Base-by-base conservation (phyloP, 2,329 filamentous ascomycete species). In the Sclerotinia trifoliorum region DNA sequence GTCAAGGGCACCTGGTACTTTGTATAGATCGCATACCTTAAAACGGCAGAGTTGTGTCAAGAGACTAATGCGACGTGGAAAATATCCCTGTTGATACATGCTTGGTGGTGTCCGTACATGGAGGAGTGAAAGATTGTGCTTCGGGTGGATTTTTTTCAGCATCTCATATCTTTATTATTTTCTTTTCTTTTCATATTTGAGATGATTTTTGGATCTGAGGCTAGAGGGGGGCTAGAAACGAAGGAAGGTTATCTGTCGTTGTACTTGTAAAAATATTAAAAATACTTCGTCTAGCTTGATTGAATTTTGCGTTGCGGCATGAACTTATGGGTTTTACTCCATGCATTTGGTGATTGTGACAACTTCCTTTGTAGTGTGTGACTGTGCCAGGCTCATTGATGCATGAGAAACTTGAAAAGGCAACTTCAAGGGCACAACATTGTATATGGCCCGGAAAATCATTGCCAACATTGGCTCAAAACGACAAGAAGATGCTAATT, bases 1-100 rank as follows among this genome's bases (percentile, higher is more conserved):
- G 73, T 73, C 48, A 66, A 73, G 5, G 78, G 81, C 63, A 73
- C 75, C 49, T 87, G 85, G 84, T 82, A 74, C 66, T 84, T 85
- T 10, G 56, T 44, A 17, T 67, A 67, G 35, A 54, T 52, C 5
- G 3, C 24, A 44, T 2, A 29, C 24, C 24, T 64, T 21, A 8
- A 29, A n/a, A 26, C 15, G 21, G 21, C 29, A 51, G 60, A n/a
- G 29, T 15, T 19, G 29, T 32, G n/a, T 24, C 46, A 51, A 51
- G 7, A 21, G 29, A 26, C 5, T 13, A 15, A 51, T 51, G 17
- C 15, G 3, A n/a, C 29, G 2, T 29, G 11, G 13, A 10, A 17
- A 29, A n/a, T 17, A 55, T 55, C 61, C 19, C 35, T 55, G 17
- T 2, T 32, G 3, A 21, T 32, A 19, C 17, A 55, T 32, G 7